phyloP scores from a whole-genome alignment of 768 basidiomycete genomes.

The Amanita fuliginea region DNA sequence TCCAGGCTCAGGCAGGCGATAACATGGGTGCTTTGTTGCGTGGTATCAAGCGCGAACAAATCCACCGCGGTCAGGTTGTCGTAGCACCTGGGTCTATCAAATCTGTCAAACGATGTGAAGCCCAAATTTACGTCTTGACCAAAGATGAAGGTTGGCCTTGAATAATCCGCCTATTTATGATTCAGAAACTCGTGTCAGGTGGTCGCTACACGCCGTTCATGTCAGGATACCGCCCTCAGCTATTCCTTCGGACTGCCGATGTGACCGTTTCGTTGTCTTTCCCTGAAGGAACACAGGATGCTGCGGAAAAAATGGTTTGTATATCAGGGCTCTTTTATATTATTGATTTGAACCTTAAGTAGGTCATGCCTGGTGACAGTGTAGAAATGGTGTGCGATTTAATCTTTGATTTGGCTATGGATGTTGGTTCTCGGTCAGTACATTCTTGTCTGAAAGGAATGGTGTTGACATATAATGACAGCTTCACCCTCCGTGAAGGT shows the following conservation, averaged over 20 bases:
- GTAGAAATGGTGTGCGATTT: slow-evolving; percentile 85
- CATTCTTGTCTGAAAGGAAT: background rate
- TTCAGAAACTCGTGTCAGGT: slow-evolving; percentile 84
- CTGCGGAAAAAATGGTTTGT: slow-evolving; percentile 78
- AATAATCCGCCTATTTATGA: slow-evolving; percentile 23
- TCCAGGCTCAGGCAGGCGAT: slow-evolving; percentile 90
- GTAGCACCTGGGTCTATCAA: slow-evolving; percentile 85
- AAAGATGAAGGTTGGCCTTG: slow-evolving; percentile 1
- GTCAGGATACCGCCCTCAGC: slow-evolving; percentile 88
- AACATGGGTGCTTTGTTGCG: slow-evolving; percentile 98
- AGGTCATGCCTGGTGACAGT: slow-evolving; percentile 98
- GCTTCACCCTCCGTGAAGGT: slow-evolving; percentile 90
- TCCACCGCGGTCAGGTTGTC: slow-evolving; percentile 89
- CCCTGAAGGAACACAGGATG: slow-evolving; percentile 74
- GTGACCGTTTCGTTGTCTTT: slow-evolving; percentile 78
- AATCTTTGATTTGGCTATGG: slow-evolving; percentile 78
- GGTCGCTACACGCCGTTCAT: slow-evolving; percentile 90
- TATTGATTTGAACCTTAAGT: slow-evolving; percentile 4
- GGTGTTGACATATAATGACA: slow-evolving; percentile 10
- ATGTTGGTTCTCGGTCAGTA: slow-evolving; percentile 68
- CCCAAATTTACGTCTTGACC: slow-evolving; percentile 67
- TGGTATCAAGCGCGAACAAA: slow-evolving; percentile 94
- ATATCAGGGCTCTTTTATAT: background rate
- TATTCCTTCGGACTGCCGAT: slow-evolving; percentile 94
- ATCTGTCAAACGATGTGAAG: slow-evolving; percentile 89